Conservation (phyloP, 345 rosid genomes). For the Diplotaxis tenuifolia region DNA sequence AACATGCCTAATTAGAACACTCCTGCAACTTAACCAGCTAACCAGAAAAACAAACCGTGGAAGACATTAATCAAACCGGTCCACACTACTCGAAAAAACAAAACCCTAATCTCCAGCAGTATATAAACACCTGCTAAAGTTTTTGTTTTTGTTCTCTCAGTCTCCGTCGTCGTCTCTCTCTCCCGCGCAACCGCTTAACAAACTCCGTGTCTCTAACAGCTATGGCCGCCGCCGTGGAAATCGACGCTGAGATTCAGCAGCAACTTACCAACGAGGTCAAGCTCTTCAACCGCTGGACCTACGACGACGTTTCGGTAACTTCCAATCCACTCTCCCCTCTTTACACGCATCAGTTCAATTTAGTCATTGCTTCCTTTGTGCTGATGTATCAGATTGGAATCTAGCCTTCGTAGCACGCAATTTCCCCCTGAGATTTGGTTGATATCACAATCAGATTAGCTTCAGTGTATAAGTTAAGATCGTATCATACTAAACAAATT, state of each 20-base stretch:
- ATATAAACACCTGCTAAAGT: constrained; percentile 24
- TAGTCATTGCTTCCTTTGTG: neutral
- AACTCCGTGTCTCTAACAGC: constrained; percentile 19
- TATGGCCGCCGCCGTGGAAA: constrained; percentile 35
- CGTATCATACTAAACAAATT: neutral
- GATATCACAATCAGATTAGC: neutral
- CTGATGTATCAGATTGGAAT: neutral
- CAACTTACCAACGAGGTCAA: constrained; percentile 54
- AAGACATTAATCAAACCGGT: constrained; percentile 6
- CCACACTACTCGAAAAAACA: constrained; percentile 16
- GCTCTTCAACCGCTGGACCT: constrained; percentile 79
- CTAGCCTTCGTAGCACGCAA: neutral
- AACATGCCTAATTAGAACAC: neutral
- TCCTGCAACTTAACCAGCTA: constrained; percentile 7
- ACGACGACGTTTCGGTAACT: constrained; percentile 58
- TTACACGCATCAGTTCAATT: neutral
- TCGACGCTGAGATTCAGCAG: constrained; percentile 31
- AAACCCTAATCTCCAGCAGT: constrained; percentile 9
- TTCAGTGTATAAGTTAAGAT: neutral
- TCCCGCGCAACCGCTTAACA: constrained; percentile 29
- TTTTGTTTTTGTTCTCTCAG: neutral
- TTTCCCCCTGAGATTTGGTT: neutral
- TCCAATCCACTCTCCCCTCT: neutral
- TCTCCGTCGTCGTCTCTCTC: constrained; percentile 20
- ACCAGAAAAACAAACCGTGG: constrained; percentile 7